Base-by-base conservation (phyloP, 148 eudicot species). In the Rhododendron williamsianum region DNA sequence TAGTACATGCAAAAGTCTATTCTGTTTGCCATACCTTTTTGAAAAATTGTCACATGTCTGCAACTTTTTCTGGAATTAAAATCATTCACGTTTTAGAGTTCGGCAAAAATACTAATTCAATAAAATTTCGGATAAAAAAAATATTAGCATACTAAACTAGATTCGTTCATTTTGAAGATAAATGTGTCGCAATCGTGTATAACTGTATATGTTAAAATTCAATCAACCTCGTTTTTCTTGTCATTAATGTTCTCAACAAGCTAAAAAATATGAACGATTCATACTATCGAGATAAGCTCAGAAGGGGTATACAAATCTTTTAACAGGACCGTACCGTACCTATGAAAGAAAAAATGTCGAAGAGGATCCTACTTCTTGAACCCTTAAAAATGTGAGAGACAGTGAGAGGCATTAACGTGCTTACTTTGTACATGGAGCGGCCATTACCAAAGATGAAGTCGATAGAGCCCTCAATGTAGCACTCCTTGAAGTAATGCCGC, bases 371-470 rank as follows among this genome's bases (percentile, higher is more conserved):
- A 19, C 21, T 1, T 56, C 63, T 56, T 19, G 23, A 56, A 19
- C 9, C 5, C 16, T 60, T 60, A 23, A 23, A 2, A 9, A 4
- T 51, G 60, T 3, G 60, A 3, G 56, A 60, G 56, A 60, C 16
- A 15, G 18, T 13, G 72, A 25, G 12, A 25, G 72, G 33, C 13
- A 69, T 69, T 10, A 63, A n/a, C 3, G 41, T 71, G 54, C 91
- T 88, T 85, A 96, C 99, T 86, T 95, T 94, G 91, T 97, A 97
- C 95, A 97, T 94, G 90, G 99, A 95, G 52, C 99, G 92, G 19
- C 98, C 99, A 83, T 97, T 95, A 85, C 99, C 99, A 78, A 97
- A 97, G 52, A 97, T 97, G 93, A 97, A 97, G 90, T 97, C 99
- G 7, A 97, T 95, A 30, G 99, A 97, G 82, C 99, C 99, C 81